phyloP scores from a whole-genome alignment of 116 monocot genomes.

The Dioscorea cayenensis region DNA sequence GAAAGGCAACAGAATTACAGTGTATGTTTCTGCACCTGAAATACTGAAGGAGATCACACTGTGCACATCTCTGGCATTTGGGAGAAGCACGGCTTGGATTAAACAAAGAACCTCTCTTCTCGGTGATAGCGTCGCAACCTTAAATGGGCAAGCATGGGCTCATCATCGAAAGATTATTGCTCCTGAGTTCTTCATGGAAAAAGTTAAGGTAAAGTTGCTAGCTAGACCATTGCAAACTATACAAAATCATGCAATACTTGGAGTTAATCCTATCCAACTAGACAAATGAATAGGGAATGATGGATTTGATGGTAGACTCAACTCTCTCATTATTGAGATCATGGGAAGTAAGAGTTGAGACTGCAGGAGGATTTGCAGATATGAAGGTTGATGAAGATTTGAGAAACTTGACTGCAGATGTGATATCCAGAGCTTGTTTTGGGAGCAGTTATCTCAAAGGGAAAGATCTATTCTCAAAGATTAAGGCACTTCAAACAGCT shows the following conservation, averaged over 20 bases:
- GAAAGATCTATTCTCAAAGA: constrained; percentile 32
- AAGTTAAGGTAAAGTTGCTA: constrained; percentile 52
- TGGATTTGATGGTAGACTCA: constrained; percentile 30
- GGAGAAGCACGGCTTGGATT: constrained; percentile 42
- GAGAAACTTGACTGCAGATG: constrained; percentile 39
- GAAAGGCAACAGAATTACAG: constrained; percentile 25
- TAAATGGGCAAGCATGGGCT: constrained; percentile 54
- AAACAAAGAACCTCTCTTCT: constrained; percentile 40
- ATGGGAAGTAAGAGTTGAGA: constrained; percentile 30
- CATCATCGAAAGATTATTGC: constrained; percentile 66
- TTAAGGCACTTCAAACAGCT: constrained; percentile 23
- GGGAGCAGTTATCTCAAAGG: constrained; percentile 36
- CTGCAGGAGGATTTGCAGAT: constrained; percentile 15
- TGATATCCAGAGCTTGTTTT: constrained; percentile 49
- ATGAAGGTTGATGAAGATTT: constrained; percentile 35
- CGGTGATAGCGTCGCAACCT: constrained; percentile 52
- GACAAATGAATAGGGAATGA: constrained; percentile 22
- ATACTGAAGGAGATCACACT: constrained; percentile 53
- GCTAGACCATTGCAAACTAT: neutral
- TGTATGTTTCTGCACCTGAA: constrained; percentile 51
- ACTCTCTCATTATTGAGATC: constrained; percentile 18
- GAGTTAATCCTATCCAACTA: neutral
- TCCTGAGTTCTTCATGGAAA: constrained; percentile 80
- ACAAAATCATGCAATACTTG: neutral
- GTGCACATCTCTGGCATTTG: constrained; percentile 45